Conservation (phyloP, 2,329 filamentous ascomycete species). For the Colletotrichum sp. region DNA sequence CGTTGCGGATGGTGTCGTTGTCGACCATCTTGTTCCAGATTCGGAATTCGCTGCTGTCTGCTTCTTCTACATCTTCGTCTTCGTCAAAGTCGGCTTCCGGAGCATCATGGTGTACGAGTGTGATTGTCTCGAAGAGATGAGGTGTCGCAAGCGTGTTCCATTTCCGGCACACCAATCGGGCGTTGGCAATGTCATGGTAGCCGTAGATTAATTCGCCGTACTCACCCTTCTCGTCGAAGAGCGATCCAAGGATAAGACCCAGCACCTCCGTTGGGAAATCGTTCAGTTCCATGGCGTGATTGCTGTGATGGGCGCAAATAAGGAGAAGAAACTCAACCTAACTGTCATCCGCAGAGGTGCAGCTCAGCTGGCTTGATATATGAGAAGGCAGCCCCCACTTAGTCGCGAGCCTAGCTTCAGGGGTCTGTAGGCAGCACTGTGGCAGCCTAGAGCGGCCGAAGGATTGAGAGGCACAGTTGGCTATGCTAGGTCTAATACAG, state of each 20-base stretch:
- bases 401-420: not conserved
- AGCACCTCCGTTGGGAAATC: not conserved
- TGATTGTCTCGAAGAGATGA: conserved; percentile 15
- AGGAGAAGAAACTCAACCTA: not conserved
- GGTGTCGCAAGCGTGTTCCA: conserved; percentile 15
- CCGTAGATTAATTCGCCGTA: not conserved
- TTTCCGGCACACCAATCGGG: conserved; percentile 23
- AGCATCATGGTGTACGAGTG: not conserved
- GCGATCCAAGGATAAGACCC: not conserved
- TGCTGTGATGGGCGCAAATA: not conserved
- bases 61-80: not conserved
- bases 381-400: not conserved
- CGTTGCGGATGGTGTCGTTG: not conserved
- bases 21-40: not conserved
- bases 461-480: not conserved
- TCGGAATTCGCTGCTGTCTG: not conserved
- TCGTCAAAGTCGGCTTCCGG: not conserved
- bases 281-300: not conserved
- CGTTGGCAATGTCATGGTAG: not conserved
- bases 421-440: not conserved
- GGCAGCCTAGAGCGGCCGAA: not conserved
- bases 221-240: not conserved
- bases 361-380: not conserved
- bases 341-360: not conserved
- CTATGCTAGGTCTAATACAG: not conserved